These are phyloP conservation scores for Neurospora sp. DNA, from an alignment of 495 filamentous ascomycete genomes.

Conservation along the genomic window DNA sequence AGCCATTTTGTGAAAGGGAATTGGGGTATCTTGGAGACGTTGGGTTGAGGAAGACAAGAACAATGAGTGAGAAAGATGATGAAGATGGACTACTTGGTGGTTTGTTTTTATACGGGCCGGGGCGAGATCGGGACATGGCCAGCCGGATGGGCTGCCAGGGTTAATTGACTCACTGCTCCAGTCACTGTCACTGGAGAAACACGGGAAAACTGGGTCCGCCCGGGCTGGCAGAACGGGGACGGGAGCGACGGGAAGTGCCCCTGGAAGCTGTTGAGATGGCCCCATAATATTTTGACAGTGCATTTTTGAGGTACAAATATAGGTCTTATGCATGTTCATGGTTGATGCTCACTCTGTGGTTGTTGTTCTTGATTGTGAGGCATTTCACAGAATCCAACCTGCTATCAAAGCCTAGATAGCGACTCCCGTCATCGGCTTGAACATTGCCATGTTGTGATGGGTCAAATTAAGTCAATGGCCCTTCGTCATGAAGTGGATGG, in stretches of 20 bases:
- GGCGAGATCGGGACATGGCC: neutral
- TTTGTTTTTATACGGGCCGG: neutral
- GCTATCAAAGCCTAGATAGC: neutral
- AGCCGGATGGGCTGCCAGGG: neutral
- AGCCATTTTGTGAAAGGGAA: slow-evolving; percentile 15
- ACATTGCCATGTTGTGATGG: neutral
- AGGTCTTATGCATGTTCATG: neutral
- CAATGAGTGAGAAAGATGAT: neutral
- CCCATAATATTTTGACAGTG: neutral
- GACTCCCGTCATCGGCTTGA: neutral
- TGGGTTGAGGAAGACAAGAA: neutral
- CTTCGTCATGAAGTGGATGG: neutral
- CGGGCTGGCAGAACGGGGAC: neutral
- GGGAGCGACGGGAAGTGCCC: neutral
- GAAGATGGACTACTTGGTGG: neutral
- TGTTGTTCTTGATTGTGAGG: neutral
- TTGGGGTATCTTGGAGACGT: neutral
- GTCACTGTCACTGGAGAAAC: neutral
- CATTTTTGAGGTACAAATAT: neutral
- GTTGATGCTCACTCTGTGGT: neutral
- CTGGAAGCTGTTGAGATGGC: neutral
- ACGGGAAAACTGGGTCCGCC: neutral
- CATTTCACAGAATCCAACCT: neutral
- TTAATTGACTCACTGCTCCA: neutral
- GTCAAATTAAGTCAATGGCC: neutral